phyloP scores from a whole-genome alignment of 805 yeast genomes.

The Candida mattraensis region DNA sequence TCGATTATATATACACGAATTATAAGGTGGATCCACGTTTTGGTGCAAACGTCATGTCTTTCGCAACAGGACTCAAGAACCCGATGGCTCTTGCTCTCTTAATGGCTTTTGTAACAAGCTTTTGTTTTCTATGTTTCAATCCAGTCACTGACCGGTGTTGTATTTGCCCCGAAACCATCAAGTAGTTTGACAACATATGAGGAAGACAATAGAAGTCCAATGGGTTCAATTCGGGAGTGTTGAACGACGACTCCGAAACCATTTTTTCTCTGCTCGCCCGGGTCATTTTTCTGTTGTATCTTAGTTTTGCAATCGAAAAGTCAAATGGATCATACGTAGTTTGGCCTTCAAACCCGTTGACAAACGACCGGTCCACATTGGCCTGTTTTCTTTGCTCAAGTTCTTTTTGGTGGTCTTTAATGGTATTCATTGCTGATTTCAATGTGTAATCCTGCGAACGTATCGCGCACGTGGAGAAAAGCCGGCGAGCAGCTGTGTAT shows the following conservation, averaged over 20 bases:
- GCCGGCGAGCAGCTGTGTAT: too few species aligned
- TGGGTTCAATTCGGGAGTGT: conserved; percentile 57
- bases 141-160: conserved; percentile 72
- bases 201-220: conserved; percentile 73
- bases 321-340: conserved; percentile 79
- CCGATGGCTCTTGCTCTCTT: conserved; percentile 82
- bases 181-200: conserved; percentile 59
- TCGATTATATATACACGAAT: conserved; percentile 5
- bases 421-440: conserved; percentile 20
- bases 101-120: conserved; percentile 69
- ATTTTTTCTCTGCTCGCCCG: conserved; percentile 19
- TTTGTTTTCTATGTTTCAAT: conserved; percentile 64
- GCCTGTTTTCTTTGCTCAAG: conserved; percentile 23
- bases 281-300: conserved; percentile 44
- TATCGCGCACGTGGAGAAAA: conserved; percentile 11
- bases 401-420: conserved; percentile 22
- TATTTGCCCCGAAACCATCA: conserved; percentile 74
- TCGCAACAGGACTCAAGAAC: conserved; percentile 71
- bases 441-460: conserved; percentile 14
- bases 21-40: conserved; percentile 32
- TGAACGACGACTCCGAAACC: conserved; percentile 33
- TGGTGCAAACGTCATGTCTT: conserved; percentile 45
- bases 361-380: conserved; percentile 36
- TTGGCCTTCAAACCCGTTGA: conserved; percentile 49
- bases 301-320: conserved; percentile 59